Evolutionary conservation across 495 filamentous ascomycete genomes (phyloP).

Genomic region (Aspergillus olivimuriae): DNA sequence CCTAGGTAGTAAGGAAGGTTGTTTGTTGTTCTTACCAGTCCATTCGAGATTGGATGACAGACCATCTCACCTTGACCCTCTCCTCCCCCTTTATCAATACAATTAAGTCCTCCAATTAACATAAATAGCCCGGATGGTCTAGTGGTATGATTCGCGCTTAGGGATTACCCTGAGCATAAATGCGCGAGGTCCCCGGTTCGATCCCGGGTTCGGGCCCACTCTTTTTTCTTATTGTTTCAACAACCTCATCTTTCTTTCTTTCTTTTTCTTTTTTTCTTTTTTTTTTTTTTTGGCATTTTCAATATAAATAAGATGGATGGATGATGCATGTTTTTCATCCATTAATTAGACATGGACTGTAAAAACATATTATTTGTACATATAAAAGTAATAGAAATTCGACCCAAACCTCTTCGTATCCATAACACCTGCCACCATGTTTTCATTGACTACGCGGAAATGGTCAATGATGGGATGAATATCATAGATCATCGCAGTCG

Average conservation of each 20-base stretch:
- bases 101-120: too few relatives aligned
- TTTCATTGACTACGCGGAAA: slow-evolving; percentile 20
- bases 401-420: slow-evolving; percentile 57
- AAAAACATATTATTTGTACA: slow-evolving; percentile 25
- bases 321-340: too few relatives aligned
- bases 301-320: too few relatives aligned
- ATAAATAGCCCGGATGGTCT: slow-evolving; percentile 14
- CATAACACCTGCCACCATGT: slow-evolving; percentile 23
- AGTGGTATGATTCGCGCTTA: slow-evolving; percentile 15
- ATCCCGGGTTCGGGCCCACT: not conserved
- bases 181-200: not conserved
- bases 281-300: too few relatives aligned
- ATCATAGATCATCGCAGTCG: slow-evolving; percentile 26
- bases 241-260: too few relatives aligned
- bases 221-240: not conserved
- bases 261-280: not conserved
- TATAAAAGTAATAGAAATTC: slow-evolving; percentile 64
- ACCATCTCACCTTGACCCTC: too few relatives aligned
- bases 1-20: too few relatives aligned
- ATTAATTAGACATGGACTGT: too few relatives aligned
- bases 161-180: not conserved
- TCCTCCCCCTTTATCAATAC: too few relatives aligned
- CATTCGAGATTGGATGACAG: too few relatives aligned
- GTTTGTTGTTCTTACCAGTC: too few relatives aligned
- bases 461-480: slow-evolving; percentile 21